Evolutionary conservation across 306 rosid species (phyloP).

Genomic region (Canavalia ensiformis): DNA sequence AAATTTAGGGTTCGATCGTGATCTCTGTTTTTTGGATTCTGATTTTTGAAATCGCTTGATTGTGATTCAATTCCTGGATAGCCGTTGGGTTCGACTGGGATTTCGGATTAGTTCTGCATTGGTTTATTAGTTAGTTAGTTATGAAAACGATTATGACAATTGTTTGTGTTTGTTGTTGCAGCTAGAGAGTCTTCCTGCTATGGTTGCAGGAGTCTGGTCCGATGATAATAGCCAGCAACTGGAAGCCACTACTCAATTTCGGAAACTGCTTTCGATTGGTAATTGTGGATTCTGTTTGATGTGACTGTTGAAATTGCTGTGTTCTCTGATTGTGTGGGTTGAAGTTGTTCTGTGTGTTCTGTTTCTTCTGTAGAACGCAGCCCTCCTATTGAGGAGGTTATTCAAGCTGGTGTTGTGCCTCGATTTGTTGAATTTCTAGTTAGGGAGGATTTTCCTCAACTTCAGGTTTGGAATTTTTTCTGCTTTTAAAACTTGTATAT

Average conservation of each 20-base stretch:
- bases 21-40: constrained; percentile 14
- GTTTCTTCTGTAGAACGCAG: constrained; percentile 68
- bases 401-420: constrained; percentile 91
- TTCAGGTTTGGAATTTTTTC: constrained; percentile 65
- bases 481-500: neutral
- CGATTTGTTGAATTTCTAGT: constrained; percentile 85
- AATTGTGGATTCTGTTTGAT: neutral
- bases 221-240: constrained; percentile 70
- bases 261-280: constrained; percentile 93
- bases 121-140: constrained; percentile 1
- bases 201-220: constrained; percentile 89
- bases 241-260: constrained; percentile 86
- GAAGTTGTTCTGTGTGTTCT: neutral
- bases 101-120: neutral
- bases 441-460: constrained; percentile 90
- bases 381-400: constrained; percentile 96
- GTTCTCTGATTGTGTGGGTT: constrained; percentile 13
- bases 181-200: constrained; percentile 92
- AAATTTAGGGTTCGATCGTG: constrained; percentile 44
- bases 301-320: neutral
- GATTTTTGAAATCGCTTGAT: constrained; percentile 15
- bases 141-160: constrained; percentile 32
- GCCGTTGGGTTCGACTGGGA: neutral
- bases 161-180: constrained; percentile 37
- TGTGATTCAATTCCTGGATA: neutral